phyloP scores from a whole-genome alignment of 1,284 basidiomycete genomes.

The Phellinidium pouzarii region DNA sequence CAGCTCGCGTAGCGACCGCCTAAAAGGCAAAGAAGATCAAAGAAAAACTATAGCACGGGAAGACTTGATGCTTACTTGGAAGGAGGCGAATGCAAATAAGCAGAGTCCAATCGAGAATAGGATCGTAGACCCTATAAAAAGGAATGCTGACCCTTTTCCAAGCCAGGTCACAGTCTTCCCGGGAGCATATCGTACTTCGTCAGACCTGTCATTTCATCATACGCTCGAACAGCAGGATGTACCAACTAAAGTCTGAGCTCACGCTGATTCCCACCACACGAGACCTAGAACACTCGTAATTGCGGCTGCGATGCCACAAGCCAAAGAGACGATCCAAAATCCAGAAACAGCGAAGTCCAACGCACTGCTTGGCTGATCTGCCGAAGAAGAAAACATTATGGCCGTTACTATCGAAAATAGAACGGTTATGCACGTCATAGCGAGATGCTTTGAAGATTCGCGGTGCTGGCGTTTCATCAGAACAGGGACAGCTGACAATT shows the following conservation, averaged over 20 bases:
- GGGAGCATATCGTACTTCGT: background rate
- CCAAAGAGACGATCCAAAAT: slow-evolving; percentile 12
- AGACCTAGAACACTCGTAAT: slow-evolving; percentile 2
- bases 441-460: background rate
- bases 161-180: slow-evolving; percentile 1
- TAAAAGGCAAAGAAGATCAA: background rate
- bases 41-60: background rate
- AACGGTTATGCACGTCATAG: background rate
- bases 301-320: slow-evolving; percentile 4
- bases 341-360: slow-evolving; percentile 5
- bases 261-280: slow-evolving; percentile 8
- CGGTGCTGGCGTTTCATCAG: background rate
- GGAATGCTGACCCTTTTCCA: background rate
- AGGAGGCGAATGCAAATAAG: slow-evolving; percentile 8
- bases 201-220: background rate
- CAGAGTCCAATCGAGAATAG: slow-evolving; percentile 13
- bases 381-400: slow-evolving; percentile 6
- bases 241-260: background rate
- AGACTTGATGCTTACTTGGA: slow-evolving; percentile 5
- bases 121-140: background rate
- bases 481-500: background rate
- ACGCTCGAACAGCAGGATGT: background rate
- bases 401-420: slow-evolving; percentile 12
- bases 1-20: background rate
- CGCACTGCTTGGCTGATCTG: background rate